Base-by-base conservation (phyloP, 2,329 filamentous ascomycete genomes). In the Chaetomium globosum region DNA sequence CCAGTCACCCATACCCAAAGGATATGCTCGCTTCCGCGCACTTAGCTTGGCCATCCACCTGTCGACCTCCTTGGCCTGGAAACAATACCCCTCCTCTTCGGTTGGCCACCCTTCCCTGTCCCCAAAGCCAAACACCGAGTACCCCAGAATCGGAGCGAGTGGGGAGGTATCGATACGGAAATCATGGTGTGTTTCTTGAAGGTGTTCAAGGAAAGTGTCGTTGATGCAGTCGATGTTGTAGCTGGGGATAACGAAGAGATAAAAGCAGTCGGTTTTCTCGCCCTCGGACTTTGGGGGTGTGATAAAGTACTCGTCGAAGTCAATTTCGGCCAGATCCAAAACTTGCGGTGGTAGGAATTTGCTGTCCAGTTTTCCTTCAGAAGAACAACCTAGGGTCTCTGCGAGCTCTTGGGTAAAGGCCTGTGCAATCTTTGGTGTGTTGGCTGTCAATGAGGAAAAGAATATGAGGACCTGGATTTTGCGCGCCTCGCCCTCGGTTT, bases 41-140 rank as follows among this genome's bases (percentile, higher is more conserved):
- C 93, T 97, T 73, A 99, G 79, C 75, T 93, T 96, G n/a, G 94
- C 93, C 90, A 99, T 91, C 94, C 95, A 98, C 75, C 88, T 93
- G 75, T 99, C 94, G 3, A 96, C 82, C 71, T 97, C 89, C 73
- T 89, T 91, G 1, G 94, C 94, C 75, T 98, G 94, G 68, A 92
- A 93, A 75, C 94, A 97, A 78, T 93, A 99, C 0, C 94, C 94
- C 71, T 95, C 91, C 65, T 89, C 86, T 77, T 97, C 93, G 0
- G 89, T 92, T 0, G 93, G 92, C 94, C 95, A 99, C 65, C 91
- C 92, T 75, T 96, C 91, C 68, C 85, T 87, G 75, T 98, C 94
- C 21, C 94, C 94, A 73, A 97, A 90, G 0, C 95, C 95, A 79
- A 98, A 98, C 0, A 98, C 93, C 0, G 92, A 92, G 74, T 97